Evolutionary conservation across 202 grass and related monocot genomes (phyloP).

Genomic region (Setaria viridis): DNA sequence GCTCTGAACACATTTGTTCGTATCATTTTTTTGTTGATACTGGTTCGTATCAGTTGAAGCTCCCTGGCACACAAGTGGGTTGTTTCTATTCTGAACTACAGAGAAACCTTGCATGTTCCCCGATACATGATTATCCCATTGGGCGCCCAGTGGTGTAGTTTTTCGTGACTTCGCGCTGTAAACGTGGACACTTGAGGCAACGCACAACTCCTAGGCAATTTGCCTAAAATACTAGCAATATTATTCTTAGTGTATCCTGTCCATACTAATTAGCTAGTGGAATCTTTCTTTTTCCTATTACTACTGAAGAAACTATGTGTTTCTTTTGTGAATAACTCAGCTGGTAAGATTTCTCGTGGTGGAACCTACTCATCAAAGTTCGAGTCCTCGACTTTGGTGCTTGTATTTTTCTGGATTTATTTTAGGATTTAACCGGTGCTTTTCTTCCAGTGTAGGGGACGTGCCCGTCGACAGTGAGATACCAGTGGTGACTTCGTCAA

Average conservation of each 20-base stretch:
- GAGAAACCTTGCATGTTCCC: not conserved
- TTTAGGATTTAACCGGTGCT: no score
- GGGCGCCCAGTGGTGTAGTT: not conserved
- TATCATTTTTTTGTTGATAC: no score
- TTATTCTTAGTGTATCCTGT: not conserved
- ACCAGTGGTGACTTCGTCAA: no score
- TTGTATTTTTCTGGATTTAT: no score
- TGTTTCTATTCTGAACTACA: not conserved
- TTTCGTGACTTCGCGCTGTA: slow-evolving; percentile 14
- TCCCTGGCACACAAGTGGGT: not conserved
- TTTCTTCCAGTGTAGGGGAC: no score
- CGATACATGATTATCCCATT: not conserved
- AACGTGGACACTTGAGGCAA: slow-evolving; percentile 17
- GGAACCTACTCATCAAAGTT: no score
- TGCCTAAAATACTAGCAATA: not conserved
- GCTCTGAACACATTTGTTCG: not conserved
- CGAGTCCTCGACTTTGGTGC: no score
- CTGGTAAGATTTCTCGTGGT: no score
- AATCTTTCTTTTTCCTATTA: not conserved
- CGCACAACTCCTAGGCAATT: not conserved
- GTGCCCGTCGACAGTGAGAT: no score
- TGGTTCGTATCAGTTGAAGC: not conserved
- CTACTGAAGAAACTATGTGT: not conserved
- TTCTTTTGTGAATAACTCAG: no score
- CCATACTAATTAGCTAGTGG: not conserved